Conservation (phyloP, 805 yeast genomes). For the Sungouiella blattae region DNA sequence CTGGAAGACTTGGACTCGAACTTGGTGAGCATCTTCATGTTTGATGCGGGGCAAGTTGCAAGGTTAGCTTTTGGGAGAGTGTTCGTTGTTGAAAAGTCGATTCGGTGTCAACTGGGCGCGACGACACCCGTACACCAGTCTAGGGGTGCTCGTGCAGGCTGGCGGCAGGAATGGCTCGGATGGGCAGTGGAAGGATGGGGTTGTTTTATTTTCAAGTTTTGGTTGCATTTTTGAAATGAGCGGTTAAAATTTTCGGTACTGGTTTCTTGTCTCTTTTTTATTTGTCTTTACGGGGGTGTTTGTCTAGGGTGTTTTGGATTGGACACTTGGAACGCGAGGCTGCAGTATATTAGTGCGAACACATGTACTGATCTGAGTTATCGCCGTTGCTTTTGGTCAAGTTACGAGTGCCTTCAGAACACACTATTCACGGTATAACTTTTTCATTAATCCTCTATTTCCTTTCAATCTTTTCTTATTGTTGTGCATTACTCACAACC, state of each 20-base stretch:
- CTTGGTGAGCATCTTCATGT: constrained; percentile 42
- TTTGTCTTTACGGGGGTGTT: background rate
- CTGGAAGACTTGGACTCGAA: constrained; percentile 97
- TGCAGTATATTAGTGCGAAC: background rate
- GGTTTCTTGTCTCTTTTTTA: background rate
- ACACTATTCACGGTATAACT: background rate
- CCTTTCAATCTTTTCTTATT: background rate
- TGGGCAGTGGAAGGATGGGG: background rate
- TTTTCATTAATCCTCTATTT: background rate
- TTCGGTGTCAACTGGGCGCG: constrained; percentile 7
- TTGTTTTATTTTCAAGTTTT: background rate
- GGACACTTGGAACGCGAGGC: background rate
- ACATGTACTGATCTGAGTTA: background rate
- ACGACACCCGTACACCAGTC: constrained; percentile 1
- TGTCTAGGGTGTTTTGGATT: background rate
- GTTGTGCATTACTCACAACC: background rate
- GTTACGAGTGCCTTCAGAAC: background rate
- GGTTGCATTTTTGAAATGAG: background rate
- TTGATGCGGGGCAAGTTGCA: constrained; percentile 4
- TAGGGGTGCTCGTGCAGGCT: background rate
- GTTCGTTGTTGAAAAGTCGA: constrained; percentile 7
- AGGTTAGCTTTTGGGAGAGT: constrained; percentile 1
- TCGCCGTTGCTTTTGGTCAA: background rate
- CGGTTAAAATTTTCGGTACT: background rate
- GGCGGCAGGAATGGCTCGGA: too few relatives aligned